Conservation (phyloP, 73 alveolate genomes). For the Tetrahymena elliotti region DNA sequence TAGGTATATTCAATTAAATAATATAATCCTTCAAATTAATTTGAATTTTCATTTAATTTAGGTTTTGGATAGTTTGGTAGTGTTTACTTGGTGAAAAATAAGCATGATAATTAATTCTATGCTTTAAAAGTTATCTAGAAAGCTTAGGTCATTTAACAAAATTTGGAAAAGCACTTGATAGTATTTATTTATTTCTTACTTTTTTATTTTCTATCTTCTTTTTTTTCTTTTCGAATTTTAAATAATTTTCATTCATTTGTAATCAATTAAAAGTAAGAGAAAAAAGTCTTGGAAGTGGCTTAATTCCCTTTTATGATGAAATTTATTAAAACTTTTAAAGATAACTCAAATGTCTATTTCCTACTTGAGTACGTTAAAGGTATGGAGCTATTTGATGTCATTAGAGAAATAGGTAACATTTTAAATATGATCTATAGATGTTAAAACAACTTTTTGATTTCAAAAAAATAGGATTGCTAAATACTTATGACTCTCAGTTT, state of each 20-base stretch:
- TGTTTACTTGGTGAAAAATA: conserved; percentile 53
- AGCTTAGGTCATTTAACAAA: conserved; percentile 32
- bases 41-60: not conserved
- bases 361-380: conserved; percentile 49
- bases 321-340: conserved; percentile 41
- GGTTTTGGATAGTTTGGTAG: conserved; percentile 72
- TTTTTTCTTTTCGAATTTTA: not conserved
- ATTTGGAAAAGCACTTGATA: conserved; percentile 44
- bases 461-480: conserved; percentile 34
- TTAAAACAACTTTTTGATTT: too few relatives aligned
- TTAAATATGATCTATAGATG: not conserved
- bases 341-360: conserved; percentile 34
- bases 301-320: conserved; percentile 52
- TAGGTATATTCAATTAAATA: conserved; percentile 9
- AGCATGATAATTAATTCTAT: conserved; percentile 38
- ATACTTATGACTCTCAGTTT: conserved; percentile 46
- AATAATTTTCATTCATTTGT: not conserved
- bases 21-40: too few relatives aligned
- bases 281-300: conserved; percentile 15
- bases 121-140: conserved; percentile 56
- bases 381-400: conserved; percentile 50
- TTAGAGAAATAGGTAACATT: conserved; percentile 33
- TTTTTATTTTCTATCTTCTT: not conserved
- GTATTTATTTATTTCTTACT: not conserved
- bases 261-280: conserved; percentile 32